phyloP scores from a whole-genome alignment of 768 basidiomycete species.

The Atractiella rhizophila region DNA sequence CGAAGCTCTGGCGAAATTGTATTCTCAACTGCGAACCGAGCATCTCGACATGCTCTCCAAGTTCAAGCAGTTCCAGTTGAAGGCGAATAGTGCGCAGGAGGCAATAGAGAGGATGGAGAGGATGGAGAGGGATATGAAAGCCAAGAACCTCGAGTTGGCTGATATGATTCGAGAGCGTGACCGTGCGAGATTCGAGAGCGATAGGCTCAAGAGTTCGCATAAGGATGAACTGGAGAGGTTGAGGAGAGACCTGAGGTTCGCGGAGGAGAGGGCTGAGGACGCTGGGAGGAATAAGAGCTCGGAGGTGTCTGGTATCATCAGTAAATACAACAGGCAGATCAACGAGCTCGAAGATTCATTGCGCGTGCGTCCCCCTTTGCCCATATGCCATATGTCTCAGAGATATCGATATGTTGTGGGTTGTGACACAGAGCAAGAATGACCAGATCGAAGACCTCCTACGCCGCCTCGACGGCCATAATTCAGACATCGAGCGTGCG shows the following conservation, averaged over 20 bases:
- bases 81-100: constrained; percentile 94
- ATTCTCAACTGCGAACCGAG: constrained; percentile 89
- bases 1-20: constrained; percentile 89
- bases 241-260: constrained; percentile 72
- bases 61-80: constrained; percentile 89
- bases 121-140: constrained; percentile 91
- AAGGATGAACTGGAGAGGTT: constrained; percentile 84
- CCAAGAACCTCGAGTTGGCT: constrained; percentile 93
- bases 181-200: constrained; percentile 78
- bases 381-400: too few species aligned
- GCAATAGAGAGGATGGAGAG: constrained; percentile 94
- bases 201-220: constrained; percentile 67
- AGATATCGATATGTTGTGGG: too few species aligned
- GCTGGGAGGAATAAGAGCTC: constrained; percentile 69
- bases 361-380: constrained; percentile 31
- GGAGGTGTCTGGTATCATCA: constrained; percentile 63
- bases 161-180: constrained; percentile 98
- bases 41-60: constrained; percentile 92
- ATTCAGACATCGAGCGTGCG: constrained; percentile 49
- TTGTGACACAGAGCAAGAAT: constrained; percentile 71
- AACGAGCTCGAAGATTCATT: constrained; percentile 90
- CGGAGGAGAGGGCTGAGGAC: constrained; percentile 95
- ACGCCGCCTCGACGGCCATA: constrained; percentile 45
- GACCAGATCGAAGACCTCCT: constrained; percentile 84
- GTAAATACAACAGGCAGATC: constrained; percentile 86